These are phyloP conservation scores for Podospora tetraspora DNA, from an alignment of 495 filamentous ascomycete genomes.

Conservation along the genomic window DNA sequence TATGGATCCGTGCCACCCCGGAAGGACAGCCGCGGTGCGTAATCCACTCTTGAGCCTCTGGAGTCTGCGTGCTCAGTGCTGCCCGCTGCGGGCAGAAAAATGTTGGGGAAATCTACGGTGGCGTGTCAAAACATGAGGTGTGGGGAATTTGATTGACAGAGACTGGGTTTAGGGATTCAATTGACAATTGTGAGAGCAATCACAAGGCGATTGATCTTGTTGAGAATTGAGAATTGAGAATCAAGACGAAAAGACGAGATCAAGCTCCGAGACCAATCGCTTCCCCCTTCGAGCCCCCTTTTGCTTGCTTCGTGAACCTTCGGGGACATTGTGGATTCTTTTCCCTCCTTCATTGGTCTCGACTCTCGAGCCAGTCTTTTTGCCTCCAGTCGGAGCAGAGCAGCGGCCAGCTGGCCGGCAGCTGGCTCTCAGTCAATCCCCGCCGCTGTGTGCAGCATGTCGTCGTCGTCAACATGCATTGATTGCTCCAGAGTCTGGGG, in stretches of 20 bases:
- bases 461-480: neutral
- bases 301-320: constrained; percentile 7
- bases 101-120: neutral
- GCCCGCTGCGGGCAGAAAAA: neutral
- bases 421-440: neutral
- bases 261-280: too few relatives aligned
- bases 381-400: neutral
- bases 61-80: neutral
- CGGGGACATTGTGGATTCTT: constrained; percentile 19
- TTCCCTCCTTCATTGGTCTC: neutral
- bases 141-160: constrained; percentile 9
- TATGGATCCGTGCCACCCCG: neutral
- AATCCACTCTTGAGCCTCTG: neutral
- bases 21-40: neutral
- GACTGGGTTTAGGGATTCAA: neutral
- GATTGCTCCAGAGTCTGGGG: neutral
- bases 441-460: neutral
- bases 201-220: neutral
- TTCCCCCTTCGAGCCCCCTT: constrained; percentile 5
- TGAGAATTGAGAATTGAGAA: neutral
- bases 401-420: neutral
- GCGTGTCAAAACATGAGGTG: constrained; percentile 1
- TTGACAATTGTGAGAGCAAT: neutral
- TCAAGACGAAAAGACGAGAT: neutral
- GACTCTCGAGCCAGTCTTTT: neutral